These are phyloP conservation scores for Tephrocybe sp. DNA, from an alignment of 768 basidiomycete genomes.

Conservation along the genomic window DNA sequence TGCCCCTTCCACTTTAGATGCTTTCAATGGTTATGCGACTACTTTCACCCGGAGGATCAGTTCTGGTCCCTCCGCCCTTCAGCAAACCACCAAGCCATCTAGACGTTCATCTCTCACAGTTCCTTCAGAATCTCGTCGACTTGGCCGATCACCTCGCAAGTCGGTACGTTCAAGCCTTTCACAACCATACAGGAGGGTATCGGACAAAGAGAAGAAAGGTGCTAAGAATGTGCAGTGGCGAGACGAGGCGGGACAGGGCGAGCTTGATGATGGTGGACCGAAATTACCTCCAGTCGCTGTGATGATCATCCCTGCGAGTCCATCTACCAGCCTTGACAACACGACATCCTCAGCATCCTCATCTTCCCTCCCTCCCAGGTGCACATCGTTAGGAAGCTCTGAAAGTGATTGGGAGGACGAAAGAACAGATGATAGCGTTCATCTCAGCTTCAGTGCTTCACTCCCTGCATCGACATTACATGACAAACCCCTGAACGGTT, in stretches of 20 bases:
- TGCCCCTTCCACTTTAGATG: conserved; percentile 39
- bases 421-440: conserved; percentile 76
- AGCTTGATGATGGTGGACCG: conserved; percentile 63
- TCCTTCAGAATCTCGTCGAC: conserved; percentile 50
- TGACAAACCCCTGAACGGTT: conserved; percentile 22
- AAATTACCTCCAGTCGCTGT: conserved; percentile 33
- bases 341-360: conserved; percentile 24
- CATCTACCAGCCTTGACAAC: conserved; percentile 25
- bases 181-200: conserved; percentile 61
- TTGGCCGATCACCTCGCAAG: conserved; percentile 65
- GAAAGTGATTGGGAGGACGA: conserved; percentile 94
- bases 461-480: conserved; percentile 32
- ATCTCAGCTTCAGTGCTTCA: conserved; percentile 49
- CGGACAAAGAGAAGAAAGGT: conserved; percentile 63
- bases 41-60: conserved; percentile 49
- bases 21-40: conserved; percentile 50
- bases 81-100: conserved; percentile 27
- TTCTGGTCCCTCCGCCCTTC: conserved; percentile 48
- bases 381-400: conserved; percentile 56
- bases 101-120: conserved; percentile 45
- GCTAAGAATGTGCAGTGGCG: conserved; percentile 85
- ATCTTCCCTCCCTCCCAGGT: conserved; percentile 37
- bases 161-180: conserved; percentile 68
- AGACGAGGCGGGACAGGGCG: conserved; percentile 83
- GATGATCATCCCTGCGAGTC: conserved; percentile 44